Conservation (phyloP, 2,329 filamentous ascomycete genomes). For the Neocucurbitaria cava region DNA sequence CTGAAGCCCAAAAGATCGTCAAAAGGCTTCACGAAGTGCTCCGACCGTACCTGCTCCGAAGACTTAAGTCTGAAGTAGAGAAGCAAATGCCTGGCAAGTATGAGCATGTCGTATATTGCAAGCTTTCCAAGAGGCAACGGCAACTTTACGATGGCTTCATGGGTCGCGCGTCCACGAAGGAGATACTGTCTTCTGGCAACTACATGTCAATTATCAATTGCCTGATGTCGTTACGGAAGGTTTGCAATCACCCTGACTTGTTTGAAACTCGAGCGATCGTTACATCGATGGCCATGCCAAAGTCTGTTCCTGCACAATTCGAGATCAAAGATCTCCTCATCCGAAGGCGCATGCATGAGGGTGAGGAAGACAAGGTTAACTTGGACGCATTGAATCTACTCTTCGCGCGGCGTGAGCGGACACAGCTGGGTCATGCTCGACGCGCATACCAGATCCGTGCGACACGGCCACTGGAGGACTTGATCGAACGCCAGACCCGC, state of each 20-base stretch:
- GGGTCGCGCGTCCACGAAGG: conserved; percentile 84
- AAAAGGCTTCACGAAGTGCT: conserved; percentile 93
- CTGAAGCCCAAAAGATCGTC: conserved; percentile 90
- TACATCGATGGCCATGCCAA: conserved; percentile 92
- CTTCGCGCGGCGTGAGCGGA: conserved; percentile 71
- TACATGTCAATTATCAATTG: conserved; percentile 99
- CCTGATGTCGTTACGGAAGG: conserved; percentile 94
- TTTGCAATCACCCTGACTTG: conserved; percentile 97
- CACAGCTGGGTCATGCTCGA: conserved; percentile 60
- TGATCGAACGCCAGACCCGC: conserved; percentile 73
- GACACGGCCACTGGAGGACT: conserved; percentile 71
- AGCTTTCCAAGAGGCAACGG: conserved; percentile 91
- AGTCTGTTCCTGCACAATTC: conserved; percentile 77
- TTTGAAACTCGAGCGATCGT: conserved; percentile 97
- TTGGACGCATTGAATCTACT: conserved; percentile 81
- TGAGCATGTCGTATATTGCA: conserved; percentile 95
- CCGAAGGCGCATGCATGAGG: conserved; percentile 68
- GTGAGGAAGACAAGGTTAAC: conserved; percentile 70
- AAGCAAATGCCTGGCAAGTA: conserved; percentile 99
- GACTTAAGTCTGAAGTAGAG: conserved; percentile 95
- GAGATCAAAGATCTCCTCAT: conserved; percentile 75
- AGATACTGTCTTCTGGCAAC: conserved; percentile 89
- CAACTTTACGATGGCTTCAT: conserved; percentile 97
- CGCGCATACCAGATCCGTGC: conserved; percentile 62
- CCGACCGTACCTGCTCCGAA: conserved; percentile 86